A percentile compares a stretch with the other conserved stretches of the same genome.
Conservation (phyloP, 2,329 filamentous ascomycete species). For the Epichloe festucae region DNA sequence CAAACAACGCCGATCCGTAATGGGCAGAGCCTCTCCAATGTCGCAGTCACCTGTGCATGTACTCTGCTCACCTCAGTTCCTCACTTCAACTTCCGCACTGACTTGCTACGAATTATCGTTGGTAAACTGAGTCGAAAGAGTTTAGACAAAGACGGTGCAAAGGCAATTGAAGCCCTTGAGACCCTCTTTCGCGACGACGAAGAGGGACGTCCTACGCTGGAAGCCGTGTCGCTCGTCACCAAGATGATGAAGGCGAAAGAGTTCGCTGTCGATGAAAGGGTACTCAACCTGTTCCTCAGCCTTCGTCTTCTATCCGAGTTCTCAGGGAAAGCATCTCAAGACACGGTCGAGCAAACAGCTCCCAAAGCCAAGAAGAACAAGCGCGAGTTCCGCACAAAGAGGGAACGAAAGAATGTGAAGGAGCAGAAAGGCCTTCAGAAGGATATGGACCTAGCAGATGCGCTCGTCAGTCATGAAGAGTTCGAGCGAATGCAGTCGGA, state of each 20-base stretch:
- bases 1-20: slow-evolving; percentile 26
- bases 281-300: slow-evolving; percentile 83
- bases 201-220: slow-evolving; percentile 76
- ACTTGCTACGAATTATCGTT: slow-evolving; percentile 77
- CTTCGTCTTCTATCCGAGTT: slow-evolving; percentile 83
- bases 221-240: slow-evolving; percentile 70
- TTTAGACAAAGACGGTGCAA: slow-evolving; percentile 61
- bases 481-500: slow-evolving; percentile 89
- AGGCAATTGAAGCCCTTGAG: slow-evolving; percentile 67
- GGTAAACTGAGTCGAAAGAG: slow-evolving; percentile 64
- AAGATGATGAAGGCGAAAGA: slow-evolving; percentile 92
- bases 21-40: slow-evolving; percentile 45
- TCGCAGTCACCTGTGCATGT: slow-evolving; percentile 79
- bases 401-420: slow-evolving; percentile 66
- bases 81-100: slow-evolving; percentile 92
- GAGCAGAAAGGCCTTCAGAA: slow-evolving; percentile 83
- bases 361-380: slow-evolving; percentile 44
- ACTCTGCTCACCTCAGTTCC: slow-evolving; percentile 68
- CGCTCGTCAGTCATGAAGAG: slow-evolving; percentile 82
- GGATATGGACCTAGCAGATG: slow-evolving; percentile 87
- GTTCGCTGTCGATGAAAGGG: slow-evolving; percentile 70
- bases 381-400: slow-evolving; percentile 84
- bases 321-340: slow-evolving; percentile 66
- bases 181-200: slow-evolving; percentile 77
- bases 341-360: slow-evolving; percentile 47